Evolutionary conservation across 768 basidiomycete genomes (phyloP), one percentile per base, ranked within the genome.

Genomic region (Suillus ampliporus): DNA sequence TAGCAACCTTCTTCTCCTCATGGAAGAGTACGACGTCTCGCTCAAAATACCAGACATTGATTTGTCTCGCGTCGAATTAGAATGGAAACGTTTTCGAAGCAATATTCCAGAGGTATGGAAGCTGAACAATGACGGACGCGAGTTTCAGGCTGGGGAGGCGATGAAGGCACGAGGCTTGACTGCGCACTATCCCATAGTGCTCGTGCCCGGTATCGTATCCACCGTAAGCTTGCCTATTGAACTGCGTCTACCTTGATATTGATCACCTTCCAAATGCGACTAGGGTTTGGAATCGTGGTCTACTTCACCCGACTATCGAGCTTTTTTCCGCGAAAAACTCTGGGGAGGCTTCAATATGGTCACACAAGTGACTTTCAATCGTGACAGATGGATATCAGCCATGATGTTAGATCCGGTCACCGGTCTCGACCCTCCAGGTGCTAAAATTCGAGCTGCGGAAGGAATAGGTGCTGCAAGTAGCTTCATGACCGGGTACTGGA

Each of bases 261-360:
- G 9, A 23, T 37, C 11, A 56, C 23, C 9, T 14, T 43, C 54
- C 43, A 31, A 15, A 11, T 2, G 0, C 38, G n/a, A 58, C 7
- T 64, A 92, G 86, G 89, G 91, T 5, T 78, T 98, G 62, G 96
- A 98, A 72, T 95, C 92, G 8, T 99, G 97, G 97, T 90, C 92
- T 5, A 97, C 97, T 0, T 82, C 86, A 6, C 88, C 89, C 0
- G 92, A 93, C 61, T 92, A 94, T 65, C 86, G 92, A 6, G 72
- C 89, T 0, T 97, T 95, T 80, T 99, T 99, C 74, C 86, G 96
- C n/a, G 90, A 97, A 75, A 90, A 94, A 72, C 72, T 89, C 7
- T 90, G 89, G 89, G 89, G 89, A 34, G 89, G 88, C 5, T 88
- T 89, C 72, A 88, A 85, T 52, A 95, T 94, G 94, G 73, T 96